These are phyloP conservation scores for Lentinula aciculospora DNA, from an alignment of 768 basidiomycete species.

Conservation along the genomic window DNA sequence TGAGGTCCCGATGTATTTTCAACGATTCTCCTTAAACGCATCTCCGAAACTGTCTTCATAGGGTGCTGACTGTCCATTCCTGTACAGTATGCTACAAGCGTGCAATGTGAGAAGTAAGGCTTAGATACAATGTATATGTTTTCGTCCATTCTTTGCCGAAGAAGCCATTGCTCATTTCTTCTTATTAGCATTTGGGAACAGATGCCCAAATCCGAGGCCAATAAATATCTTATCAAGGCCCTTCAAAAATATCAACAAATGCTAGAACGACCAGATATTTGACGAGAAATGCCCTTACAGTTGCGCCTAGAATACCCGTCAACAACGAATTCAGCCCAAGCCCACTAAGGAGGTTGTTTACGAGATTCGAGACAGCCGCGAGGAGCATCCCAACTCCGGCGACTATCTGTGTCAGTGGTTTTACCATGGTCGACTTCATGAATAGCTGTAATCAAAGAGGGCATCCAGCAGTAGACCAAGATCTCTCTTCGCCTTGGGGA, in stretches of 20 bases:
- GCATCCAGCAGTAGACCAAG: slow-evolving; percentile 31
- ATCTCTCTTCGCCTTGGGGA: slow-evolving; percentile 32
- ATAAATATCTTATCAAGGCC: slow-evolving; percentile 31
- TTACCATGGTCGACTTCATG: slow-evolving; percentile 7
- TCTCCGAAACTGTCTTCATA: too few relatives aligned
- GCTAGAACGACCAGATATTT: not conserved
- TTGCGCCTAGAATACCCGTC: slow-evolving; percentile 25
- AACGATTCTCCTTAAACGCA: too few relatives aligned
- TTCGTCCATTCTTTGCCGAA: too few relatives aligned
- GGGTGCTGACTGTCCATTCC: too few relatives aligned
- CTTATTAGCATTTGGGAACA: slow-evolving; percentile 2
- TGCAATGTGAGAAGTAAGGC: too few relatives aligned
- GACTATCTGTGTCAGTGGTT: slow-evolving; percentile 31
- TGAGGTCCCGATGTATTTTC: too few relatives aligned
- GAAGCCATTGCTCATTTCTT: not conserved
- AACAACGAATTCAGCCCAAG: slow-evolving; percentile 26
- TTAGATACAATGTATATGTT: too few relatives aligned
- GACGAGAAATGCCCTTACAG: slow-evolving; percentile 12
- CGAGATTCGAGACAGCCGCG: slow-evolving; percentile 27
- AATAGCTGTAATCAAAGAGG: slow-evolving; percentile 19
- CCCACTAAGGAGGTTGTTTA: slow-evolving; percentile 26
- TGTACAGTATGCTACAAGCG: too few relatives aligned
- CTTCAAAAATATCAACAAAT: slow-evolving; percentile 7
- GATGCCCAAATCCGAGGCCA: slow-evolving; percentile 22
- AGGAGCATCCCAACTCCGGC: slow-evolving; percentile 31